Base-by-base conservation (phyloP, 2,329 filamentous ascomycete genomes). In the Celoporthe dispersa region DNA sequence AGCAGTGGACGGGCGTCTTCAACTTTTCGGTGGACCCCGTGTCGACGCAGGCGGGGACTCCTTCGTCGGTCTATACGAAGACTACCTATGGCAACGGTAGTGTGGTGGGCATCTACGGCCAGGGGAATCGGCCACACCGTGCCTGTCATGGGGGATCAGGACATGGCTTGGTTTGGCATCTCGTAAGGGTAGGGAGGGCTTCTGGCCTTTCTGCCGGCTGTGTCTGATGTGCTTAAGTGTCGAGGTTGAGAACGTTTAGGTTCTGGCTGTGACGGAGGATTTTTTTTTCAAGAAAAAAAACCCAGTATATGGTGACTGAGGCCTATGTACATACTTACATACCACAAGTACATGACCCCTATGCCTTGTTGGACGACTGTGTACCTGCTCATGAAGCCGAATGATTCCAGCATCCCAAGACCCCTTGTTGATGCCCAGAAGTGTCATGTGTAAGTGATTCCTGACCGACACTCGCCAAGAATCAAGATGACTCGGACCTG, bases 1-100 rank as follows among this genome's bases (percentile, higher is more conserved):
- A 84, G 76, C 79, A 84, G 72, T 84, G 83, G 83, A 81, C 81
- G 22, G 80, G 82, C 59, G 84, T 88, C 8, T 78, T 83, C 31
- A 82, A 82, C 12, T 74, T 75, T 70, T 65, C 64, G 12, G 73
- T 77, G 44, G 76, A 73, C 70, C 75, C 74, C 44, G 75, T 78
- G 68, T 77, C 76, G 66, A 72, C 78, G 59, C 68, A 66, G 68
- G 44, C 76, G 59, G 77, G 79, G 71, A 78, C 75, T 25, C 80
- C 80, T 1, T 74, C 78, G 68, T 75, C 77, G 60, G 76, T 72
- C 7, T 82, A 80, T 71, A 82, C 80, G 16, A 76, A 78, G 75
- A 79, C 78, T 55, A 79, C 81, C 62, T 81, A 80, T 71, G 79
- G 80, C 75, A 69, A 71, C 1, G 62, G 62, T 28, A 72, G 76